phyloP scores from a whole-genome alignment of 1,139 yeast genomes.

The Pichia sp. region DNA sequence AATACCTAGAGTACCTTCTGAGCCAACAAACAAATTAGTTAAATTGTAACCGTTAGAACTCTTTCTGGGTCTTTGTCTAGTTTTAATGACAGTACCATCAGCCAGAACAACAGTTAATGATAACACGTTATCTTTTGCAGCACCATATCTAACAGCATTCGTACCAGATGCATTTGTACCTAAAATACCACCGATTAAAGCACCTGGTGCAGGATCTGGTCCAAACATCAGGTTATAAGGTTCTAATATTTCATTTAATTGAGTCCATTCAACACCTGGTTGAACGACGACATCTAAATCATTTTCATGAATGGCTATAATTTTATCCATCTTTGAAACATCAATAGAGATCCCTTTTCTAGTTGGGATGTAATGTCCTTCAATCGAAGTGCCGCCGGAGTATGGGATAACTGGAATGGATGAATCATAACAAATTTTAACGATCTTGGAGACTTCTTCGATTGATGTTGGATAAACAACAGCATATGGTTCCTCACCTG shows the following conservation, averaged over 20 bases:
- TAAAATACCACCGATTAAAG: slow-evolving; percentile 61
- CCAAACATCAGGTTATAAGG: slow-evolving; percentile 51
- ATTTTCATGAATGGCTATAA: slow-evolving; percentile 43
- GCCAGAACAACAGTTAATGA: slow-evolving; percentile 48
- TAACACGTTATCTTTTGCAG: slow-evolving; percentile 63
- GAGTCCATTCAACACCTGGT: slow-evolving; percentile 67
- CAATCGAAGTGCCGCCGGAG: slow-evolving; percentile 76
- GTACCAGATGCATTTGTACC: slow-evolving; percentile 71
- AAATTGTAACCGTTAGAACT: slow-evolving; percentile 65
- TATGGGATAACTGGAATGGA: slow-evolving; percentile 67
- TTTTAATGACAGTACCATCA: slow-evolving; percentile 60
- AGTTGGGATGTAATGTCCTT: slow-evolving; percentile 75
- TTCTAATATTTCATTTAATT: slow-evolving; percentile 44
- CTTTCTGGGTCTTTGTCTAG: slow-evolving; percentile 57
- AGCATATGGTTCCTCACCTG: slow-evolving; percentile 47
- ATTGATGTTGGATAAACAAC: slow-evolving; percentile 59
- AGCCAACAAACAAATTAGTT: slow-evolving; percentile 58
- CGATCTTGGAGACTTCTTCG: slow-evolving; percentile 55
- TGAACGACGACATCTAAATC: slow-evolving; percentile 65
- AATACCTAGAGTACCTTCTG: slow-evolving; percentile 66
- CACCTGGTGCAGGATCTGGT: slow-evolving; percentile 76
- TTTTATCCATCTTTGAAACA: slow-evolving; percentile 45
- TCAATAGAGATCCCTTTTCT: slow-evolving; percentile 59
- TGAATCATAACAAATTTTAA: slow-evolving; percentile 55
- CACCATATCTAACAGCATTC: slow-evolving; percentile 62